Evolutionary conservation across 345 rosid genomes (phyloP).

Genomic region (Eucalyptus camaldulensis): DNA sequence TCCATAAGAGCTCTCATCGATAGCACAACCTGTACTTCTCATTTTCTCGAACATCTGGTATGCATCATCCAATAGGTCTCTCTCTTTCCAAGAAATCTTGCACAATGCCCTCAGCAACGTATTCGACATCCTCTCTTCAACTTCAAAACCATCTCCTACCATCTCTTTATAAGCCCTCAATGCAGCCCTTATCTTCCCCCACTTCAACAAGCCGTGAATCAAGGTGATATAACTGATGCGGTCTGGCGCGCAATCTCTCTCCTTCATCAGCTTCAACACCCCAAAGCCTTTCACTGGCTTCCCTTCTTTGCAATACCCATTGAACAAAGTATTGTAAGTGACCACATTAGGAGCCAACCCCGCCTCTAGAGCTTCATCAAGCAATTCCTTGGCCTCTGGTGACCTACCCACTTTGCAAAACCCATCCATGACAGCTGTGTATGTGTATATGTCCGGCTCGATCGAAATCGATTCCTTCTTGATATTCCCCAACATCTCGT

Average conservation of each 20-base stretch:
- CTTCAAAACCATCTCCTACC: slow-evolving; percentile 21
- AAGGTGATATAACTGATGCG: slow-evolving; percentile 34
- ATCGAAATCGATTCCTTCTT: slow-evolving; percentile 4
- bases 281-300: slow-evolving; percentile 29
- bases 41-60: slow-evolving; percentile 32
- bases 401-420: slow-evolving; percentile 69
- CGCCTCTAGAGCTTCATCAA: slow-evolving; percentile 27
- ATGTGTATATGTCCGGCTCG: slow-evolving; percentile 45
- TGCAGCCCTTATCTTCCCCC: slow-evolving; percentile 30
- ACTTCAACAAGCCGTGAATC: slow-evolving; percentile 36
- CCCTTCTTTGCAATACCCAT: slow-evolving; percentile 50
- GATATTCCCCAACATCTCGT: slow-evolving; percentile 21
- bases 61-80: slow-evolving; percentile 20
- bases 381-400: slow-evolving; percentile 50
- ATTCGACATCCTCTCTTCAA: slow-evolving; percentile 23
- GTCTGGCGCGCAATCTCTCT: slow-evolving; percentile 35
- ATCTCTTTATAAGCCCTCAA: slow-evolving; percentile 27
- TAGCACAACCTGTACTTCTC: not conserved
- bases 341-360: slow-evolving; percentile 36
- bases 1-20: slow-evolving; percentile 7
- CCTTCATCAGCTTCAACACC: slow-evolving; percentile 42
- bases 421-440: slow-evolving; percentile 55
- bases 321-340: slow-evolving; percentile 45
- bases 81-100: slow-evolving; percentile 13
- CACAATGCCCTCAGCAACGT: slow-evolving; percentile 33